phyloP scores from a whole-genome alignment of 768 basidiomycete species.

The Rhizopogon roseolus region DNA sequence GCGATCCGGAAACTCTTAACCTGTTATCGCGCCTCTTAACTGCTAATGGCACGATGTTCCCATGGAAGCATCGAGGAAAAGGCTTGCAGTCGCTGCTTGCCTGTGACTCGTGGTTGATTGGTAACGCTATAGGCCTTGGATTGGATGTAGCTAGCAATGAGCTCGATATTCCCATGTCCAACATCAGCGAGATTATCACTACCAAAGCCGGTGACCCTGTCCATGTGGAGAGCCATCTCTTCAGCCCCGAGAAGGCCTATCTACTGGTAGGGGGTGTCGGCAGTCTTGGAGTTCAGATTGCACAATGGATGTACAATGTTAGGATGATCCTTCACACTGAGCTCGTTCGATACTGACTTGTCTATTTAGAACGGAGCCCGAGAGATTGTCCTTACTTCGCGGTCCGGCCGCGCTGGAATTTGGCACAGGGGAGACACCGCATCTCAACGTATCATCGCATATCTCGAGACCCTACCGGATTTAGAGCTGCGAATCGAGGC shows the following conservation, averaged over 20 bases:
- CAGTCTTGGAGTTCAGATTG: conserved; percentile 21
- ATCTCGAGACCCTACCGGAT: not conserved
- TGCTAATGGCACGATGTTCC: not conserved
- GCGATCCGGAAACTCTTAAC: not conserved
- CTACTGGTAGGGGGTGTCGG: conserved; percentile 19
- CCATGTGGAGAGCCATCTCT: conserved; percentile 16
- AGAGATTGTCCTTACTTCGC: conserved; percentile 25
- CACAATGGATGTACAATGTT: conserved; percentile 26
- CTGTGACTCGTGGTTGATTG: not conserved
- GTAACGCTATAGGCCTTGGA: not conserved
- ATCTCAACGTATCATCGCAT: not conserved
- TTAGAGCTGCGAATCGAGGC: not conserved
- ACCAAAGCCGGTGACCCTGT: not conserved
- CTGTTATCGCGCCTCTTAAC: not conserved
- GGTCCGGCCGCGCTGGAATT: conserved; percentile 11
- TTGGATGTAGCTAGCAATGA: not conserved
- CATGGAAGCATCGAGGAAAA: not conserved
- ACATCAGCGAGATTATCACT: not conserved
- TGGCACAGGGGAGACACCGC: not conserved
- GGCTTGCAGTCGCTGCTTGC: not conserved
- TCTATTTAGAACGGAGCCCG: conserved; percentile 14
- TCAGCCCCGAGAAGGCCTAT: conserved; percentile 24
- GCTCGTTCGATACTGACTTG: not conserved
- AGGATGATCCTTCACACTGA: not conserved
- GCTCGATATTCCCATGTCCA: not conserved